Percentiles rank a stretch among this genome's conserved stretches.
Evolutionary conservation across 2,329 filamentous ascomycete species (phyloP).

Genomic region (Ilyonectria sp.): DNA sequence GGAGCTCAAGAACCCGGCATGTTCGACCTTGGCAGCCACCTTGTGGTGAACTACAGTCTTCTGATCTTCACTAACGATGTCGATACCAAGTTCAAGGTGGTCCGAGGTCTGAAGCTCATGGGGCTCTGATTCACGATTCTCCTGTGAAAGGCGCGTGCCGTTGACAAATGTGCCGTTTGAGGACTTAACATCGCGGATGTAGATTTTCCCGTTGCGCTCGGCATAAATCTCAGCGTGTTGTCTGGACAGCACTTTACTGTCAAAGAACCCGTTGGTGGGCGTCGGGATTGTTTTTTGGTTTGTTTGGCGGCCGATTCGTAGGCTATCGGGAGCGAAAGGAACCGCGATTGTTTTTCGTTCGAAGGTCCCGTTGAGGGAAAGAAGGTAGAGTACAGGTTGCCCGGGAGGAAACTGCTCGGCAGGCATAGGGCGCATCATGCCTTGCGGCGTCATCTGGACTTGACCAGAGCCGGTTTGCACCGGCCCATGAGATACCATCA

Average conservation of each 20-base stretch:
- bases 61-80: conserved; percentile 98
- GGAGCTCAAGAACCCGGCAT: conserved; percentile 86
- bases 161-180: conserved; percentile 99
- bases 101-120: conserved; percentile 94
- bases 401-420: conserved; percentile 73
- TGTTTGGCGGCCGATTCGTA: conserved; percentile 95
- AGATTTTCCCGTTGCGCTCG: conserved; percentile 87
- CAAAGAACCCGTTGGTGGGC: conserved; percentile 93
- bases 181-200: conserved; percentile 97
- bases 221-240: conserved; percentile 98
- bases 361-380: conserved; percentile 96
- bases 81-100: conserved; percentile 94
- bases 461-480: conserved; percentile 52
- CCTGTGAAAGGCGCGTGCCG: conserved; percentile 87
- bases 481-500: conserved; percentile 52
- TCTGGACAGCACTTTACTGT: conserved; percentile 96
- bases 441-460: conserved; percentile 60
- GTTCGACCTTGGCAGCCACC: conserved; percentile 95
- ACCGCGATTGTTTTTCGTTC: conserved; percentile 97
- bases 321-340: conserved; percentile 92
- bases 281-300: conserved; percentile 97
- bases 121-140: conserved; percentile 96
- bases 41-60: conserved; percentile 99
- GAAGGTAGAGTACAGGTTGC: conserved; percentile 85
- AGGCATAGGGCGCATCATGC: conserved; percentile 73